Evolutionary conservation across 176 grass and related monocot species (phyloP).

Genomic region (Triticum turgidum): DNA sequence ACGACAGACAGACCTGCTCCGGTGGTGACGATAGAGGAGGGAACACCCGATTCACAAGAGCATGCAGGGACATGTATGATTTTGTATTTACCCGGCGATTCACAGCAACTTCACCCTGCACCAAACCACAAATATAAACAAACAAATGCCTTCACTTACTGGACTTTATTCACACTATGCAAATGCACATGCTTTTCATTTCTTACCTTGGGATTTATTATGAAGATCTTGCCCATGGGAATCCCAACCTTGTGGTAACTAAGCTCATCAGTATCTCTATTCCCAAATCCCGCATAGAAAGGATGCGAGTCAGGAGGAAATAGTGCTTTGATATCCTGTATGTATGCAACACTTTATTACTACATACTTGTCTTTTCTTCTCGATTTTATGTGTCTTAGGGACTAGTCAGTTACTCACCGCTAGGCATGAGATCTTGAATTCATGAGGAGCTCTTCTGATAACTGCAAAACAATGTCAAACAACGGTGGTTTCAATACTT

Average conservation of each 20-base stretch:
- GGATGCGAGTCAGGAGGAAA: conserved; percentile 89
- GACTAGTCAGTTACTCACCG: conserved; percentile 43
- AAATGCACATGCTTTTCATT: not conserved
- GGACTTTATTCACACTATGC: not conserved
- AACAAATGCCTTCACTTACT: not conserved
- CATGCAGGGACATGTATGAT: conserved; percentile 84
- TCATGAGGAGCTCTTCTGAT: conserved; percentile 99
- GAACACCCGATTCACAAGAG: conserved; percentile 93
- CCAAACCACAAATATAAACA: not conserved
- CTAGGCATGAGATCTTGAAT: conserved; percentile 98
- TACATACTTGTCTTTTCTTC: conserved; percentile 17
- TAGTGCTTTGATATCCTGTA: conserved; percentile 79
- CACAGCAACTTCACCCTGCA: conserved; percentile 91
- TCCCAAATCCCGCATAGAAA: conserved; percentile 98
- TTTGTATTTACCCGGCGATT: conserved; percentile 84
- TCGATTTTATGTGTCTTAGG: not conserved
- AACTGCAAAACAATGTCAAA: conserved; percentile 56
- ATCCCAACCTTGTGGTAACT: conserved; percentile 95
- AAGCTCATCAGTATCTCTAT: conserved; percentile 91
- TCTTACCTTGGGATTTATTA: conserved; percentile 91
- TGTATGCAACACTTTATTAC: conserved; percentile 22
- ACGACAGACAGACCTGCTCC: conserved; percentile 66
- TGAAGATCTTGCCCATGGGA: conserved; percentile 96
- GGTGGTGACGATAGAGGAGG: conserved; percentile 62
- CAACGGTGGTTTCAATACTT: not conserved